These are phyloP conservation scores for Mycena chlorophos DNA, from an alignment of 768 basidiomycete species.

Conservation along the genomic window DNA sequence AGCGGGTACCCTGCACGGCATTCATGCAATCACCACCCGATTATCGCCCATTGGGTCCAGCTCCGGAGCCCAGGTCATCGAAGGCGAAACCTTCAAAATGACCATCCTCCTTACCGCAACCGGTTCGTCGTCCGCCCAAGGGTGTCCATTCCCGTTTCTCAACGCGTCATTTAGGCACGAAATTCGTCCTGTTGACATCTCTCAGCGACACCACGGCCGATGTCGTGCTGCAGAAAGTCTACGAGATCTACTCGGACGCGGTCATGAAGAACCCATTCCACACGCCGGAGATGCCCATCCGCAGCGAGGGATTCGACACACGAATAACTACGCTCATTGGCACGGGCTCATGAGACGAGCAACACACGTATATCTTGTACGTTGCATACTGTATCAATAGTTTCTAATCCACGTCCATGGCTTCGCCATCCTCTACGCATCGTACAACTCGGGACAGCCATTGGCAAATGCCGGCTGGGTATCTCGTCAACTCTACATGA, in stretches of 20 bases:
- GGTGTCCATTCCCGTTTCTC: no score
- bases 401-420: no score
- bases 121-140: no score
- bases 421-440: no score
- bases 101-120: constrained; percentile 87
- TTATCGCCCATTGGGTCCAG: constrained; percentile 80
- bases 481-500: no score
- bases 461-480: no score
- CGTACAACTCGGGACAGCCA: no score
- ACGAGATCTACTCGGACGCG: constrained; percentile 91
- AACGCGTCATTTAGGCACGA: no score
- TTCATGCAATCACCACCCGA: constrained; percentile 96
- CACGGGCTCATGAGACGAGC: constrained; percentile 22
- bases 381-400: background rate
- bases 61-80: constrained; percentile 93
- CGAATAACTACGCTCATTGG: constrained; percentile 65
- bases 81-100: constrained; percentile 94
- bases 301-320: constrained; percentile 84
- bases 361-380: background rate
- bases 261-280: constrained; percentile 99
- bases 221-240: constrained; percentile 75
- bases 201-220: constrained; percentile 71
- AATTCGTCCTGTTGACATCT: constrained; percentile 91
- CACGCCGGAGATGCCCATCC: constrained; percentile 98
- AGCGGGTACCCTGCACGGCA: constrained; percentile 94